Percentiles rank a stretch among this genome's conserved stretches.
These are phyloP conservation scores for Boletellus sp. DNA, from an alignment of 768 basidiomycete genomes.

Conservation along the genomic window DNA sequence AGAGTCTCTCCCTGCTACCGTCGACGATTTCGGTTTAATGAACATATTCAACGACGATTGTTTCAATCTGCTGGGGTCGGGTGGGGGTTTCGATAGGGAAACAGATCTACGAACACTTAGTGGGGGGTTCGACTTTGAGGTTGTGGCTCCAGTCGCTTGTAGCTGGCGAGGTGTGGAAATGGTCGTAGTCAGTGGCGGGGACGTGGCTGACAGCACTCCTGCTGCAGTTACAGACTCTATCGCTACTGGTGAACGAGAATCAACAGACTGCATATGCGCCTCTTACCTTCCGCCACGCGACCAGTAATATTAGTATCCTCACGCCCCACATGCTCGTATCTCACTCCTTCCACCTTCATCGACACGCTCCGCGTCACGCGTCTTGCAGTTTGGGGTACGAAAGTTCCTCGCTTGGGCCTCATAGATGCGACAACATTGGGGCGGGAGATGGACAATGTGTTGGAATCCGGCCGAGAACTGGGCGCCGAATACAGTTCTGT, in stretches of 20 bases:
- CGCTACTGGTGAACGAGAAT: background rate
- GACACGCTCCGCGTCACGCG: conserved; percentile 30
- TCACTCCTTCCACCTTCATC: conserved; percentile 19
- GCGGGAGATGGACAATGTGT: background rate
- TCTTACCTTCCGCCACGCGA: conserved; percentile 2
- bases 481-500: background rate
- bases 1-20: background rate
- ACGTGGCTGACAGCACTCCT: background rate
- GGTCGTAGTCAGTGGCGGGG: background rate
- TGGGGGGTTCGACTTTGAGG: conserved; percentile 6
- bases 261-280: background rate
- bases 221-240: conserved; percentile 3
- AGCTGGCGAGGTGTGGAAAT: conserved; percentile 6
- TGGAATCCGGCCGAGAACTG: background rate
- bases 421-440: conserved; percentile 5
- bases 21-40: conserved; percentile 11
- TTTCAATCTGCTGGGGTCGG: conserved; percentile 18
- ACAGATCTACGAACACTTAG: background rate
- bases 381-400: conserved; percentile 6
- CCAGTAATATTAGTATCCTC: background rate
- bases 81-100: conserved; percentile 12
- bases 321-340: background rate
- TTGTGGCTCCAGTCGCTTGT: conserved; percentile 1
- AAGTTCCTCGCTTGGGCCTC: conserved; percentile 18
- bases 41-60: conserved; percentile 26